Evolutionary conservation across 2,329 filamentous ascomycete genomes (phyloP), one percentile per base, ranked within the genome.

Genomic region (Dactylellina drechsleri): DNA sequence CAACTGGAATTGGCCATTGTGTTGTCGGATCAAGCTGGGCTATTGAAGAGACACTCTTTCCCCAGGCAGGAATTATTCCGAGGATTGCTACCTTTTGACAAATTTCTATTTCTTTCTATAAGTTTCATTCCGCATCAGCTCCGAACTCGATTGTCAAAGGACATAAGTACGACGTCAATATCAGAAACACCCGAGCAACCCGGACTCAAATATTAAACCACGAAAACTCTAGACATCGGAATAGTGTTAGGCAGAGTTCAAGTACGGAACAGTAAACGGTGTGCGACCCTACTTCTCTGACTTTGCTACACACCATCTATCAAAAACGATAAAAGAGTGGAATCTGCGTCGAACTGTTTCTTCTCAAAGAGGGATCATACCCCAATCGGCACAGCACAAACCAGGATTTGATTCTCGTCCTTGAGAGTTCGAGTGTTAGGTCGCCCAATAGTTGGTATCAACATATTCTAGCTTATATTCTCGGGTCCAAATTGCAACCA

Each of bases 401-500:
- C 23, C 49, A 18, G 41, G 31, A 23, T 36, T 41, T 45, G 16
- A 31, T 54, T 60, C 45, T 58, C 45, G 58, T 60, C 53, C 49
- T 58, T 18, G 43, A 36, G 31, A 16, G 52, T 49, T 57, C 31
- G n/a, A 23, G 49, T 50, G 16, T 52, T 43, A 20, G n/a, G 20
- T 31, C 18, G 13, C 52, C 47, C 41, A 43, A 41, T 45, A 31
- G 40, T 67, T 59, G 64, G 65, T 40, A 54, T 62, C 49, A 70
- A 59, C 56, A 16, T 41, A 2, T 64, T 49, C 62, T 31, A 28
- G 49, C 49, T 54, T 54, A 16, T 45, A 64, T 53, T 23, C 18
- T 75, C 58, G 52, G 54, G 59, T 68, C 47, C 31, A 31, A 65
- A 64, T 49, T 68, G 59, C 64, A 75, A 75, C 71, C 36, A 75